Evolutionary conservation across 192 early-diverging fungal genomes (phyloP), one percentile per base, ranked within the genome.

Genomic region (Gryganskiella cystojenkinii): DNA sequence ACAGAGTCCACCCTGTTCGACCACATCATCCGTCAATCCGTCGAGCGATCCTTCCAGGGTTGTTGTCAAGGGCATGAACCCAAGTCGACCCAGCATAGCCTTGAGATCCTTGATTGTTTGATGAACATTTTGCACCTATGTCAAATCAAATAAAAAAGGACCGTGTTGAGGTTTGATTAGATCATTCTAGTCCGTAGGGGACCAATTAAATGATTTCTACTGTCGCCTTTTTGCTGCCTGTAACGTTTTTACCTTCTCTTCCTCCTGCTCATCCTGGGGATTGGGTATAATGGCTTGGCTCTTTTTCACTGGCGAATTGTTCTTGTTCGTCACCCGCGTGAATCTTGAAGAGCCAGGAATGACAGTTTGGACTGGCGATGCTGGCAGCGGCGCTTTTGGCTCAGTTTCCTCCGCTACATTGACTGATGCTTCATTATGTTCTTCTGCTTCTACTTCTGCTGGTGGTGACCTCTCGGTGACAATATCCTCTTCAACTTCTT

Each of bases 241-340:
- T n/a, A n/a, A n/a, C n/a, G 20, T 10, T 20, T 25, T 27, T 15
- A 61, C 64, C 52, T 67, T 56, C 5, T 24, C 58, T 8, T 27
- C 43, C 22, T 61, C 60, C 2, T 44, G 19, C 3, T 78, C 65
- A 47, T 57, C 61, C 30, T 45, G 52, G 7, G 74, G 74, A 9
- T 65, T 69, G 37, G 67, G 74, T 33, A 78, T 69, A 9, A 61
- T 76, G 4, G 65, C 28, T 0, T 28, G 37, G 17, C 28, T 25
- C n/a, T 69, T 78, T 20, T 78, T 78, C n/a, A 14, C 56, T 15
- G 74, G 56, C 0, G 59, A 51, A 8, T 20, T 24, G 22, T 44
- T 69, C 33, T 54, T 51, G 20, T 78, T 78, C 4, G 67, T 37
- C 19, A 78, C 59, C 4, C 74, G 60, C 2, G 74, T 78, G 49